These are phyloP conservation scores for Catharanthus roseus DNA, from an alignment of 257 asterid genomes.

Conservation along the genomic window DNA sequence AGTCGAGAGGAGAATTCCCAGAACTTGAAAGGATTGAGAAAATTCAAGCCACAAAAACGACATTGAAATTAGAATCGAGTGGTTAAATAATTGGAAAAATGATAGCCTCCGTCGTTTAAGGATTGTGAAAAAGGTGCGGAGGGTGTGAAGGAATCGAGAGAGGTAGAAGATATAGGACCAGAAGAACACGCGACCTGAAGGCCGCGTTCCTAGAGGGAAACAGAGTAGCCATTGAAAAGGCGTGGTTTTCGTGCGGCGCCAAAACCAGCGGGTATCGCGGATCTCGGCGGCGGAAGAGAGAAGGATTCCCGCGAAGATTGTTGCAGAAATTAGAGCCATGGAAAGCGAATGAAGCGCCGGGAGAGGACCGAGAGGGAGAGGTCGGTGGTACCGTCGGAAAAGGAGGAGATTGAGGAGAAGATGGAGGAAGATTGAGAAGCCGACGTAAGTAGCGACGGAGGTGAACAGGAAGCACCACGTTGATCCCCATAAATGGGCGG, in stretches of 20 bases:
- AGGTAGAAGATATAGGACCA: slow-evolving; percentile 84
- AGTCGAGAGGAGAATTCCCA: slow-evolving; percentile 60
- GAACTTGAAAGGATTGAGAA: slow-evolving; percentile 77
- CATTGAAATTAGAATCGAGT: slow-evolving; percentile 55
- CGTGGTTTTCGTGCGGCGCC: slow-evolving; percentile 66
- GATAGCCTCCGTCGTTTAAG: slow-evolving; percentile 42
- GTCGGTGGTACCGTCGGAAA: slow-evolving; percentile 35
- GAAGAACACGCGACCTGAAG: slow-evolving; percentile 88
- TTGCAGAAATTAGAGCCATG: slow-evolving; percentile 68
- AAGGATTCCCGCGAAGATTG: slow-evolving; percentile 65
- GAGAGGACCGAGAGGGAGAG: slow-evolving; percentile 62
- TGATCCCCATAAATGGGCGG: slow-evolving; percentile 62
- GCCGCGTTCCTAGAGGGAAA: slow-evolving; percentile 81
- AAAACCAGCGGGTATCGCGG: slow-evolving; percentile 79
- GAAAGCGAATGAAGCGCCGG: slow-evolving; percentile 74
- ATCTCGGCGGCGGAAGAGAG: slow-evolving; percentile 79
- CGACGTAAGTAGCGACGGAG: slow-evolving; percentile 52
- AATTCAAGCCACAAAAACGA: slow-evolving; percentile 89
- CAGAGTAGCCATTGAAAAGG: slow-evolving; percentile 81
- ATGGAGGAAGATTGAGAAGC: slow-evolving; percentile 49
- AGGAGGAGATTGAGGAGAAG: slow-evolving; percentile 37
- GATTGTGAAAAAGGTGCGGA: slow-evolving; percentile 47
- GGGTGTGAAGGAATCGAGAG: slow-evolving; percentile 70
- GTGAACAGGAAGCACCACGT: slow-evolving; percentile 73
- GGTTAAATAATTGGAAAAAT: slow-evolving; percentile 45